phyloP scores from a whole-genome alignment of 768 basidiomycete genomes.

The Suillus discolor region DNA sequence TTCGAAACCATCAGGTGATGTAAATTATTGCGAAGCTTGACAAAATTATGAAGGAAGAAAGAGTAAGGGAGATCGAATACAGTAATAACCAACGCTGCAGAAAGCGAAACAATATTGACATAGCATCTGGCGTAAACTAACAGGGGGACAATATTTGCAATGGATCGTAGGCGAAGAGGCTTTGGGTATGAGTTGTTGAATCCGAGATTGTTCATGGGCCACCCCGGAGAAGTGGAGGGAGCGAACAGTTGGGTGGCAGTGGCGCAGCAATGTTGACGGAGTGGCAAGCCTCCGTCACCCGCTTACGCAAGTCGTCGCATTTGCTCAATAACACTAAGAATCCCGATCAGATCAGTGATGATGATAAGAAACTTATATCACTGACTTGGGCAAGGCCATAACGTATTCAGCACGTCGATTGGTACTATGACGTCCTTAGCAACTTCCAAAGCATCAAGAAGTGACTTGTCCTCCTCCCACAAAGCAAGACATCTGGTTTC shows the following conservation, averaged over 20 bases:
- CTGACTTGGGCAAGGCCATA: constrained; percentile 67
- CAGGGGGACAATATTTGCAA: constrained; percentile 22
- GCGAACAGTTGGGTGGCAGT: constrained; percentile 38
- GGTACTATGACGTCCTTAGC: constrained; percentile 65
- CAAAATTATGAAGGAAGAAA: constrained; percentile 8
- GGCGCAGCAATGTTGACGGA: constrained; percentile 45
- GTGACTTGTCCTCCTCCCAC: constrained; percentile 62
- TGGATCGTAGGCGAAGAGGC: not conserved
- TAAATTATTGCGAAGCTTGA: constrained; percentile 5
- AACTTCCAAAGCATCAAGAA: constrained; percentile 62
- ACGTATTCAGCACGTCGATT: constrained; percentile 64
- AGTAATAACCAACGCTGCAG: constrained; percentile 32
- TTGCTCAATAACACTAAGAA: constrained; percentile 48
- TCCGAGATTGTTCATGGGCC: constrained; percentile 18
- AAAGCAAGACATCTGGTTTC: constrained; percentile 58
- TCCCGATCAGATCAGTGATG: not conserved
- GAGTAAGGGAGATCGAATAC: constrained; percentile 19
- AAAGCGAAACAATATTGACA: constrained; percentile 28
- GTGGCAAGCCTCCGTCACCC: constrained; percentile 51
- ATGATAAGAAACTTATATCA: not conserved
- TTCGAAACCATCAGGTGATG: not conserved
- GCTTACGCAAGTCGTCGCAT: constrained; percentile 50
- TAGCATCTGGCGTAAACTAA: constrained; percentile 31
- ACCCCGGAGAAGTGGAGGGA: constrained; percentile 37
- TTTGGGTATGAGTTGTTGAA: not conserved